These are phyloP conservation scores for Chlorociboria aeruginascens DNA, from an alignment of 495 filamentous ascomycete genomes.

Conservation along the genomic window DNA sequence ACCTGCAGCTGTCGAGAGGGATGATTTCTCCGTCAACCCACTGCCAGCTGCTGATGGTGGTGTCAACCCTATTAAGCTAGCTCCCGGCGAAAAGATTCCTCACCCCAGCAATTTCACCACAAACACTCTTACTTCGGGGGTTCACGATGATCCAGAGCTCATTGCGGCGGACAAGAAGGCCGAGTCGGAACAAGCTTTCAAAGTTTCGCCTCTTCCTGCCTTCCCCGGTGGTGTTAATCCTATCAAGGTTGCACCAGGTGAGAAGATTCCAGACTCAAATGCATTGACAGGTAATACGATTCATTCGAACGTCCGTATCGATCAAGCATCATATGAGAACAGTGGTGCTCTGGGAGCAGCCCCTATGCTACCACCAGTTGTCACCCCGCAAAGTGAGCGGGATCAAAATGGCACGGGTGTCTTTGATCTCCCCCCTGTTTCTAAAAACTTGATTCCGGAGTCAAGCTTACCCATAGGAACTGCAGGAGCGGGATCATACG, in stretches of 20 bases:
- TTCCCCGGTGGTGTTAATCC: conserved; percentile 71
- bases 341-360: conserved; percentile 42
- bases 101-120: conserved; percentile 41
- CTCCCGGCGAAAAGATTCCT: conserved; percentile 72
- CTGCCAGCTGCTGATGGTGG: conserved; percentile 66
- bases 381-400: conserved; percentile 30
- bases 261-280: conserved; percentile 54
- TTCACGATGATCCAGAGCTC: conserved; percentile 49
- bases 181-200: conserved; percentile 40
- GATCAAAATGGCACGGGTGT: conserved; percentile 38
- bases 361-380: conserved; percentile 31
- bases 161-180: conserved; percentile 11
- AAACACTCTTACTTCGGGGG: conserved; percentile 44
- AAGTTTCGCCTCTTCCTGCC: conserved; percentile 66
- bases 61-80: conserved; percentile 69
- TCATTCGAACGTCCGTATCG: conserved; percentile 44
- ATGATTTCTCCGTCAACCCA: conserved; percentile 55
- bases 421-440: conserved; percentile 49
- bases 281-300: conserved; percentile 40
- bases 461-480: conserved; percentile 65
- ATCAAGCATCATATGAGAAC: conserved; percentile 69
- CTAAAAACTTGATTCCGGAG: conserved; percentile 65
- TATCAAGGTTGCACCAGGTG: conserved; percentile 63
- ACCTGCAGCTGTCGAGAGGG: conserved; percentile 36
- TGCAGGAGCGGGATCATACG: conserved; percentile 10